A percentile compares a stretch with the other conserved stretches of the same genome.
phyloP scores from a whole-genome alignment of 371 early-diverging fungal genomes.

The Rhizopus sp. region DNA sequence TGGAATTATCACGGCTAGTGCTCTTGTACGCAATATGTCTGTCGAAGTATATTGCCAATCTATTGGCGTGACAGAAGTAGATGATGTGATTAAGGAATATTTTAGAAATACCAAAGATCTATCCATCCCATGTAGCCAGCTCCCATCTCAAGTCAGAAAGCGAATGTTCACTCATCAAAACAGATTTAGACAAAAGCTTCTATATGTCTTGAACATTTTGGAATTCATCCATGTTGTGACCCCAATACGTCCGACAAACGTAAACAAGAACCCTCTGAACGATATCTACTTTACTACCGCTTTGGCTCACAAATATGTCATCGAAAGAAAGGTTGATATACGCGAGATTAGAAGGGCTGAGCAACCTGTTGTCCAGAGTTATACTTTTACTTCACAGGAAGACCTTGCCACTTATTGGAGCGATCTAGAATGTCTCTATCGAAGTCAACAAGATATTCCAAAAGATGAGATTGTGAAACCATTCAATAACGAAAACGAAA shows the following conservation, averaged over 20 bases:
- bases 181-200: slow-evolving; percentile 23
- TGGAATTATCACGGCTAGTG: slow-evolving; percentile 4
- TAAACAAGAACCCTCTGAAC: neutral
- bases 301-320: slow-evolving; percentile 6
- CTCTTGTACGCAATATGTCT: slow-evolving; percentile 14
- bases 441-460: neutral
- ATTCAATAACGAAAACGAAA: neutral
- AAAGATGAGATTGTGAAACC: slow-evolving; percentile 3
- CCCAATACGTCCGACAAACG: neutral
- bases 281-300: neutral
- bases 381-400: slow-evolving; percentile 11
- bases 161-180: slow-evolving; percentile 7
- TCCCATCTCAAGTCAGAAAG: slow-evolving; percentile 12
- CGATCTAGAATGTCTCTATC: slow-evolving; percentile 35
- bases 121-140: slow-evolving; percentile 3
- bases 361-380: slow-evolving; percentile 18
- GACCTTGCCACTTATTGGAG: slow-evolving; percentile 42
- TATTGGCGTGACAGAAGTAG: slow-evolving; percentile 22
- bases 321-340: slow-evolving; percentile 11
- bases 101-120: slow-evolving; percentile 11
- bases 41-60: slow-evolving; percentile 7
- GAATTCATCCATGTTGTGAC: slow-evolving; percentile 1
- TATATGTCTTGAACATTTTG: slow-evolving; percentile 10
- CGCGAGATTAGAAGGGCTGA: slow-evolving; percentile 8
- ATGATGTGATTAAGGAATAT: slow-evolving; percentile 9